phyloP scores from a whole-genome alignment of 495 filamentous ascomycete species.

The Trichoderma erinaceum region DNA sequence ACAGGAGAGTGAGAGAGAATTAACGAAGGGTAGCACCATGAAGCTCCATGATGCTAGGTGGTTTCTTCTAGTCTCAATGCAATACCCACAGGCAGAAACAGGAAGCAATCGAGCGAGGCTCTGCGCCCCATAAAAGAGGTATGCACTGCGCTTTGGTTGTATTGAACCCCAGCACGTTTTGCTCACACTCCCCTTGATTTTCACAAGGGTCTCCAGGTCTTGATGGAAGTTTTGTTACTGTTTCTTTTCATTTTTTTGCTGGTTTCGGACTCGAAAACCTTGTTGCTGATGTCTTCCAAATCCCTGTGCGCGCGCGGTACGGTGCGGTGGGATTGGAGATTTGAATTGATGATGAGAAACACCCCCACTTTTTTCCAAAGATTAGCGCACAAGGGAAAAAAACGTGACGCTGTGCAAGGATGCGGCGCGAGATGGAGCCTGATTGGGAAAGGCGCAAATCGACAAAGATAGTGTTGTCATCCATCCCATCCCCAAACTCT shows the following conservation, averaged over 20 bases:
- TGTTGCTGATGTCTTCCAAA: too few species aligned
- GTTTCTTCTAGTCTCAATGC: too few species aligned
- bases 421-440: conserved; percentile 8
- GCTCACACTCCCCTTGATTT: not conserved
- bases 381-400: not conserved
- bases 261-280: not conserved
- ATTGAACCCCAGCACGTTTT: too few species aligned
- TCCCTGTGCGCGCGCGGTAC: too few species aligned
- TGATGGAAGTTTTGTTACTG: not conserved
- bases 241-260: not conserved
- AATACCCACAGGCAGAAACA: not conserved
- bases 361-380: too few species aligned
- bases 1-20: too few species aligned
- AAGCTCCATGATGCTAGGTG: too few species aligned
- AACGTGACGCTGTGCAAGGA: not conserved
- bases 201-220: not conserved
- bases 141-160: not conserved
- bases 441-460: conserved; percentile 7
- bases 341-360: too few species aligned
- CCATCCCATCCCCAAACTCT: not conserved
- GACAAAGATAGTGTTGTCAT: not conserved
- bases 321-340: too few species aligned
- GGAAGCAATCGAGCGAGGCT: conserved; percentile 4
- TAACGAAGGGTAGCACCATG: too few species aligned
- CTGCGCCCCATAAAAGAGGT: conserved; percentile 10